Evolutionary conservation across 345 rosid species (phyloP), one percentile per base, ranked within the genome.

Genomic region (Abelmoschus esculentus): DNA sequence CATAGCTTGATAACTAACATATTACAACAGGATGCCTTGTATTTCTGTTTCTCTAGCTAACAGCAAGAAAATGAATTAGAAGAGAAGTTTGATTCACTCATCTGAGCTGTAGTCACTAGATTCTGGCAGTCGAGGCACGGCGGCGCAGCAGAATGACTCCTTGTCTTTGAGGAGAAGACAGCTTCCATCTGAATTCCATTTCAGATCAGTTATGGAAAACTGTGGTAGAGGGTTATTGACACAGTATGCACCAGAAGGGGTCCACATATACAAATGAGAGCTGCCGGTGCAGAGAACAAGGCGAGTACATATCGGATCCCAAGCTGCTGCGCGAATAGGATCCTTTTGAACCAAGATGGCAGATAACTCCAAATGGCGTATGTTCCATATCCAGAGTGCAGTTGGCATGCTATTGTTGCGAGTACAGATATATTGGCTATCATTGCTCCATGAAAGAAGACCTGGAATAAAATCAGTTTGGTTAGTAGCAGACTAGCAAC

Each of bases 301-400:
- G n/a, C 93, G 91, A 10, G 89, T 66, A 80, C 98, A 81, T 32
- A 86, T 87, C 5, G 98, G 98, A 47, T 95, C 96, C 99, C 99
- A 91, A 1, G 81, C 90, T 40, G 89, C 96, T 11, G 96, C 93
- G 71, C 89, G 77, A 17, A 91, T 82, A 71, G 99, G 96, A 74
- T 90, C 96, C 79, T 95, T 91, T 71, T 95, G 97, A 57, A 91
- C 84, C 78, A 91, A 75, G 77, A 91, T 90, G 64, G 99, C 96
- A 34, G 98, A 90, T 56, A 89, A 87, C 80, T 95, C 99, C 6
- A 87, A 88, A 72, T 65, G 86, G 63, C 67, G 80, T 68, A 95
- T 87, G 81, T 91, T 92, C 99, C 99, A 95, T 70, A 95, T 88
- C 99, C 98, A 95, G 17, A 95, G 76, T 61, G 86, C 86, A 65